Base-by-base conservation (phyloP, 2,329 filamentous ascomycete species). In the Cordyceps farinosa region DNA sequence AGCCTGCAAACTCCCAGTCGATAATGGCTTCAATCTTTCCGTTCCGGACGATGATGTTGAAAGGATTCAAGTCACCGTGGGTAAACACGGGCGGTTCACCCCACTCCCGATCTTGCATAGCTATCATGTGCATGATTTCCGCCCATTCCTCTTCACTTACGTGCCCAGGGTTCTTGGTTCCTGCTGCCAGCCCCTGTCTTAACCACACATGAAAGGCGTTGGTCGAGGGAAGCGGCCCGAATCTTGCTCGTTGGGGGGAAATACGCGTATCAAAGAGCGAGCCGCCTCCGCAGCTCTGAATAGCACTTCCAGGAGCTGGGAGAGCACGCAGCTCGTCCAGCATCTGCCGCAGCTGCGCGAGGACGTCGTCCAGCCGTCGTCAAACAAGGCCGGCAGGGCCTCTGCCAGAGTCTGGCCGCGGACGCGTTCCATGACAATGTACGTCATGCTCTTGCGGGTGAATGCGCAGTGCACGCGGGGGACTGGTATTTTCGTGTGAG, bases 1-100 rank as follows among this genome's bases (percentile, higher is more conserved):
- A 75, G 57, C 76, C 76, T 2, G 76, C 65, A 66, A 72, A 71
- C 3, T 53, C 72, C 71, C 71, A 74, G 53, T 74, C 72, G 50
- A 75, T 68, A 29, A 73, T 69, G 2, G 69, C 71, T 40, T 64
- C 67, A 8, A 74, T 64, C 10, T 68, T 70, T 11, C 70, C 69
- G 6, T 63, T 22, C 5, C 63, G 65, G 6, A 74, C 66, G 1
- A 74, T 70, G 27, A 73, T 72, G 47, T 74, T 74, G 42, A 69
- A 67, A 8, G 69, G 67, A 5, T 59, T 64, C 9, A 73, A 60
- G 42, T 74, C 71, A 11, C 65, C 70, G 56, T 75, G 70, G 1
- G 71, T 69, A 40, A 73, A 72, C 30, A 62, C 74, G 2, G 76
- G 64, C 8, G 65, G 69, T 22, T 54, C 32, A 32, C 27, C 61